Percentiles rank a stretch among this genome's conserved stretches.
These are phyloP conservation scores for Colletotrichum echinochloae DNA, from an alignment of 2,329 filamentous ascomycete species.

Conservation along the genomic window DNA sequence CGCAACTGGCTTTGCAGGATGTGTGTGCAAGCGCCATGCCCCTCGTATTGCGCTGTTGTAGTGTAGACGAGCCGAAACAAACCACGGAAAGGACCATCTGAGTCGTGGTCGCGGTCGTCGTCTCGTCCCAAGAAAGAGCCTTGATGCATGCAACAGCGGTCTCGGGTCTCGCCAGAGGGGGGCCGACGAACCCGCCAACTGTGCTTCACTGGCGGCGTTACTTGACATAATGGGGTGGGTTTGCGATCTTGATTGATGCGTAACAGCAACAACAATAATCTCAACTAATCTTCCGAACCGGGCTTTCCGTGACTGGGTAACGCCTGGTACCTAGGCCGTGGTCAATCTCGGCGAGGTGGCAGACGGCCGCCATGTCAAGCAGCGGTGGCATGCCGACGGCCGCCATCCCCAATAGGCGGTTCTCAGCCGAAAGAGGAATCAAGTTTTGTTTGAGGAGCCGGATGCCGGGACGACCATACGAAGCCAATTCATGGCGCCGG, in stretches of 20 bases:
- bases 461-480: neutral
- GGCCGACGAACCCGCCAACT: constrained; percentile 19
- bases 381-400: neutral
- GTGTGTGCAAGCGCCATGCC: constrained; percentile 13
- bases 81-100: constrained; percentile 2
- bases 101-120: neutral
- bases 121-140: constrained; percentile 10
- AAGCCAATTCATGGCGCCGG: constrained; percentile 1
- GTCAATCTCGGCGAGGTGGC: constrained; percentile 28
- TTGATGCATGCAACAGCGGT: constrained; percentile 7
- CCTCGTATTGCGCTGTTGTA: constrained; percentile 8
- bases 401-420: neutral
- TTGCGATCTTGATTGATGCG: neutral
- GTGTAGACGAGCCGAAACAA: constrained; percentile 7
- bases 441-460: neutral
- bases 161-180: constrained; percentile 24
- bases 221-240: constrained; percentile 19
- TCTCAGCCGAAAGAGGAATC: neutral
- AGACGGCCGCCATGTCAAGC: constrained; percentile 19
- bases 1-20: constrained; percentile 15
- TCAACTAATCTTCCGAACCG: constrained; percentile 13
- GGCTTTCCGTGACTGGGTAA: constrained; percentile 14
- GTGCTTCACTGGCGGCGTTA: constrained; percentile 13
- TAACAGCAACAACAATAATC: constrained; percentile 4
- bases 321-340: constrained; percentile 18